Evolutionary conservation across 164 flowering plant genomes (phyloP).

Genomic region (Saururus chinensis): DNA sequence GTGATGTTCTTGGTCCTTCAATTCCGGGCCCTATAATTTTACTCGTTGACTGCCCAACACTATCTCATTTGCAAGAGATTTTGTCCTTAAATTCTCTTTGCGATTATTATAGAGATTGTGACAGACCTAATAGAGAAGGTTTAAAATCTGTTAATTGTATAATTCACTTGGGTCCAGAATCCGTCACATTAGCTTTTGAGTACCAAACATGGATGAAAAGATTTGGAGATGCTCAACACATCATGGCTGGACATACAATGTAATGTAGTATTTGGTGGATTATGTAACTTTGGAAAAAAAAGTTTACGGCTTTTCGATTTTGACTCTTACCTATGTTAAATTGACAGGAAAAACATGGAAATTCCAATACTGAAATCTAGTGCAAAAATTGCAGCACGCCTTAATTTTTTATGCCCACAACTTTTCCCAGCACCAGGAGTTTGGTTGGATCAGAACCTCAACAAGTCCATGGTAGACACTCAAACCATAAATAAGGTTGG

Average conservation of each 20-base stretch:
- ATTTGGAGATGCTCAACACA: slow-evolving; percentile 77
- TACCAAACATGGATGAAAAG: slow-evolving; percentile 85
- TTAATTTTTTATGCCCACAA: slow-evolving; percentile 85
- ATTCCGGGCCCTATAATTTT: slow-evolving; percentile 88
- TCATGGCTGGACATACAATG: slow-evolving; percentile 93
- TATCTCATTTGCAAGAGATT: slow-evolving; percentile 46
- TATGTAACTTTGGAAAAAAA: background rate
- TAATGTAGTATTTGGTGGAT: slow-evolving; percentile 14
- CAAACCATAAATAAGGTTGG: too few species aligned
- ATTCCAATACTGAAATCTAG: slow-evolving; percentile 76
- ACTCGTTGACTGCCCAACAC: slow-evolving; percentile 86
- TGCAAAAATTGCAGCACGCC: slow-evolving; percentile 72
- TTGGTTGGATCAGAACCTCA: slow-evolving; percentile 33
- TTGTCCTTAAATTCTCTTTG: slow-evolving; percentile 39
- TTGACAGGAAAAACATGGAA: slow-evolving; percentile 72
- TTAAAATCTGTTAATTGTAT: slow-evolving; percentile 60
- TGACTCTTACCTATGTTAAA: background rate
- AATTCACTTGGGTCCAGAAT: slow-evolving; percentile 72
- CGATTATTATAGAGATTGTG: slow-evolving; percentile 39
- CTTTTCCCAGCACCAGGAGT: slow-evolving; percentile 85
- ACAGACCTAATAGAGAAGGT: slow-evolving; percentile 10
- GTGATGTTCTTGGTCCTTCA: slow-evolving; percentile 90
- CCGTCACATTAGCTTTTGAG: slow-evolving; percentile 29
- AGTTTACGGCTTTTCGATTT: background rate
- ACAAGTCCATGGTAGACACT: too few species aligned